These are phyloP conservation scores for Pseudogymnoascus sp. DNA, from an alignment of 2,329 filamentous ascomycete species.

Conservation along the genomic window DNA sequence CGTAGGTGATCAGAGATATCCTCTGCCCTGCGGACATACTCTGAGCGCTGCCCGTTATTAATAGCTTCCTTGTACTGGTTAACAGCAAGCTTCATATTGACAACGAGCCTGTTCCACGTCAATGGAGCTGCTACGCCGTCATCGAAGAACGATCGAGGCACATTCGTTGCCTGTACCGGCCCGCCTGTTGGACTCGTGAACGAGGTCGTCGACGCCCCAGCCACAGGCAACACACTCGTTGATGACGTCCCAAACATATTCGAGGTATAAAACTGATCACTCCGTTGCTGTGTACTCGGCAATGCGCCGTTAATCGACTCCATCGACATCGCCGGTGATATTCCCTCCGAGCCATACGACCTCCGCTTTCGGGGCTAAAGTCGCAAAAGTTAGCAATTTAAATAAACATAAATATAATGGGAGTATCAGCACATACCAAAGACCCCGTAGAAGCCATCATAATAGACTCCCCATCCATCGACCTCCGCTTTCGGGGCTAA, in stretches of 20 bases:
- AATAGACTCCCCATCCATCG: conserved; percentile 66
- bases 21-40: conserved; percentile 91
- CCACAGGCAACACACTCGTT: conserved; percentile 30
- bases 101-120: conserved; percentile 82
- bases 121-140: conserved; percentile 72
- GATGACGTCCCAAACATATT: conserved; percentile 48
- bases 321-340: conserved; percentile 84
- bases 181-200: conserved; percentile 43
- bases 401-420: conserved; percentile 8
- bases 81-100: conserved; percentile 87
- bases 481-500: conserved; percentile 55
- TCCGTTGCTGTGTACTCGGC: conserved; percentile 47
- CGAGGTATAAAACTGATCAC: conserved; percentile 45
- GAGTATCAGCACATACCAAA: conserved; percentile 44
- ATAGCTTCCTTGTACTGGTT: conserved; percentile 89
- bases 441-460: conserved; percentile 62
- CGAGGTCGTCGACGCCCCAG: conserved; percentile 37
- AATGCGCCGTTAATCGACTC: conserved; percentile 74
- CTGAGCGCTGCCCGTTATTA: conserved; percentile 69
- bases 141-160: conserved; percentile 82
- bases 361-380: conserved; percentile 52
- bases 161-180: conserved; percentile 37
- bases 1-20: conserved; percentile 96
- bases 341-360: conserved; percentile 49
- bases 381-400: conserved; percentile 12